Conservation (phyloP, 2,329 filamentous ascomycete genomes). For the Macrophomina phaseolina region DNA sequence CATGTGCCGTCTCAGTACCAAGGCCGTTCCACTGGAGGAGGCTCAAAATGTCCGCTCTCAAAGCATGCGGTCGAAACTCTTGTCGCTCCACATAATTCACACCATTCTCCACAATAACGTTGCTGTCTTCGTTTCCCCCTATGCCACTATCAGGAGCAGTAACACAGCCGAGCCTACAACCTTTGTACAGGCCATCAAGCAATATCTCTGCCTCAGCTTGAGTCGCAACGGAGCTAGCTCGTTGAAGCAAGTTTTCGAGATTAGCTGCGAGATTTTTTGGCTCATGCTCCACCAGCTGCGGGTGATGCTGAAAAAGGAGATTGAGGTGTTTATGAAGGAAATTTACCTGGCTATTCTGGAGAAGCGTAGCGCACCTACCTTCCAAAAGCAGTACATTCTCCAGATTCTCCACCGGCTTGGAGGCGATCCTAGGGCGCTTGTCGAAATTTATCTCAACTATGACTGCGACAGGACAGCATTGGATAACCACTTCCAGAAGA, state of each 20-base stretch:
- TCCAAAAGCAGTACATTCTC: conserved; percentile 93
- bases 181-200: conserved; percentile 94
- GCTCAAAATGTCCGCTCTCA: conserved; percentile 91
- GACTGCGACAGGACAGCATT: conserved; percentile 91
- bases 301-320: conserved; percentile 95
- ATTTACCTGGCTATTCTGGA: conserved; percentile 94
- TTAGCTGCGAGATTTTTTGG: conserved; percentile 98
- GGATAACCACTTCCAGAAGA: conserved; percentile 94
- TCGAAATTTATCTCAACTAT: conserved; percentile 97
- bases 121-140: conserved; percentile 84
- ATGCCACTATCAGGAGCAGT: conserved; percentile 90
- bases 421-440: conserved; percentile 83
- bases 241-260: conserved; percentile 89
- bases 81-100: conserved; percentile 94
- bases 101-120: conserved; percentile 95
- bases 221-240: conserved; percentile 95
- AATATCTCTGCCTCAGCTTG: conserved; percentile 92
- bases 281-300: conserved; percentile 94
- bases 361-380: conserved; percentile 80
- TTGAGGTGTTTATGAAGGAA: conserved; percentile 97
- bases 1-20: conserved; percentile 96
- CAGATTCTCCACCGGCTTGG: conserved; percentile 83
- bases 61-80: conserved; percentile 94
- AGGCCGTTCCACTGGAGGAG: conserved; percentile 85
- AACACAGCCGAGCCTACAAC: conserved; percentile 86